phyloP scores from a whole-genome alignment of 2,329 filamentous ascomycete species.

The Fonsecaea erecta region DNA sequence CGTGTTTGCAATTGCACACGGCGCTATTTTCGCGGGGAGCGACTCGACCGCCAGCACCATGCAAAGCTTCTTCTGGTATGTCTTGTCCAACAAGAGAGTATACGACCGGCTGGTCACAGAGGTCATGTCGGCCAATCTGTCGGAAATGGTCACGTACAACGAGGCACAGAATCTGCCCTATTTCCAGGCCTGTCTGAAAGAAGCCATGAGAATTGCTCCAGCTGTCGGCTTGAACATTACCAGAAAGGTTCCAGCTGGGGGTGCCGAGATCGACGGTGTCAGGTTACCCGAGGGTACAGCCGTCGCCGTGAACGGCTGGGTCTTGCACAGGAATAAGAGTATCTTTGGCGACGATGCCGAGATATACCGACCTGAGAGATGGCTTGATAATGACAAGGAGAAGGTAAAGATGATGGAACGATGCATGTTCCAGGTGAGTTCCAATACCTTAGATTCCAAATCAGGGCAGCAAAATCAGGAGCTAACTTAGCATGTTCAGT shows the following conservation, averaged over 20 bases:
- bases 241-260: slow-evolving; percentile 35
- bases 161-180: slow-evolving; percentile 35
- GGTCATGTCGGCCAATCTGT: slow-evolving; percentile 38
- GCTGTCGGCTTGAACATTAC: slow-evolving; percentile 40
- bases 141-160: slow-evolving; percentile 34
- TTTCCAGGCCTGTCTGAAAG: slow-evolving; percentile 36
- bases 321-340: slow-evolving; percentile 47
- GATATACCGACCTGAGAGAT: slow-evolving; percentile 52
- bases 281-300: slow-evolving; percentile 31
- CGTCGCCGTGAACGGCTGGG: slow-evolving; percentile 44
- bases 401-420: slow-evolving; percentile 56
- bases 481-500: slow-evolving; percentile 37
- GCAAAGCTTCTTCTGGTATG: slow-evolving; percentile 61
- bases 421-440: slow-evolving; percentile 60
- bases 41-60: slow-evolving; percentile 65
- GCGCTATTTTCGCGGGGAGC: slow-evolving; percentile 58
- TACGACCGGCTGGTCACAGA: slow-evolving; percentile 56
- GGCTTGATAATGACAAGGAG: slow-evolving; percentile 43
- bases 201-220: slow-evolving; percentile 37
- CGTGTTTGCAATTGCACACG: slow-evolving; percentile 62
- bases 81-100: slow-evolving; percentile 52
- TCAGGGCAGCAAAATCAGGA: not conserved
- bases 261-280: slow-evolving; percentile 32
- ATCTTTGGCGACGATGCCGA: slow-evolving; percentile 50
- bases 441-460: not conserved